A percentile compares a stretch with the other conserved stretches of the same genome.
Evolutionary conservation across 2,329 filamentous ascomycete species (phyloP).

Genomic region (Botrytis cinerea): DNA sequence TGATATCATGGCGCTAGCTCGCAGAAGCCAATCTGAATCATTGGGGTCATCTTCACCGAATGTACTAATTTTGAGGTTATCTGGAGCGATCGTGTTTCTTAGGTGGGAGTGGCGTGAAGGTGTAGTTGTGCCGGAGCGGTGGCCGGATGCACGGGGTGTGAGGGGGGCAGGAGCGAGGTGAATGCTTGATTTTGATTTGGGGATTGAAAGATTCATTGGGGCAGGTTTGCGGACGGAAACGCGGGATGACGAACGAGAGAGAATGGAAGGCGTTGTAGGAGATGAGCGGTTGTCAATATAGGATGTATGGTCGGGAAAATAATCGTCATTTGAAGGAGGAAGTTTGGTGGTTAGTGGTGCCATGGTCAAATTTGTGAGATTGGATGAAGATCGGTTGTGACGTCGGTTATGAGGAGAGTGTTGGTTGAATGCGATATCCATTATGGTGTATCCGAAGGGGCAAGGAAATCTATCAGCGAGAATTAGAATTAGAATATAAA

Average conservation of each 20-base stretch:
- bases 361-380: conserved; percentile 61
- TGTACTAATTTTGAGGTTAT: conserved; percentile 37
- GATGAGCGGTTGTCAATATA: conserved; percentile 65
- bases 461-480: not conserved
- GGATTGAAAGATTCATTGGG: conserved; percentile 35
- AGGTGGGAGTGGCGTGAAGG: conserved; percentile 26
- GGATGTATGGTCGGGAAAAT: conserved; percentile 48
- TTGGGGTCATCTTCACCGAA: conserved; percentile 44
- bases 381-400: conserved; percentile 60
- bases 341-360: conserved; percentile 65
- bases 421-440: conserved; percentile 64
- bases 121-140: conserved; percentile 37
- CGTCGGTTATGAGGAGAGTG: conserved; percentile 58
- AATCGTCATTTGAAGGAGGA: conserved; percentile 57
- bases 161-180: conserved; percentile 47
- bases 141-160: conserved; percentile 20
- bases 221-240: conserved; percentile 47
- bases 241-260: conserved; percentile 58
- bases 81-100: conserved; percentile 33
- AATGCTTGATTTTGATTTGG: conserved; percentile 66
- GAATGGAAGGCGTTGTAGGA: conserved; percentile 63
- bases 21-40: conserved; percentile 66
- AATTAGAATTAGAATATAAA: not conserved
- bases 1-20: conserved; percentile 62
- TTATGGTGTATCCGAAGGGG: conserved; percentile 34